These are phyloP conservation scores for Heracleum sosnowskyi DNA, from an alignment of 129 eudicot genomes.

Conservation along the genomic window DNA sequence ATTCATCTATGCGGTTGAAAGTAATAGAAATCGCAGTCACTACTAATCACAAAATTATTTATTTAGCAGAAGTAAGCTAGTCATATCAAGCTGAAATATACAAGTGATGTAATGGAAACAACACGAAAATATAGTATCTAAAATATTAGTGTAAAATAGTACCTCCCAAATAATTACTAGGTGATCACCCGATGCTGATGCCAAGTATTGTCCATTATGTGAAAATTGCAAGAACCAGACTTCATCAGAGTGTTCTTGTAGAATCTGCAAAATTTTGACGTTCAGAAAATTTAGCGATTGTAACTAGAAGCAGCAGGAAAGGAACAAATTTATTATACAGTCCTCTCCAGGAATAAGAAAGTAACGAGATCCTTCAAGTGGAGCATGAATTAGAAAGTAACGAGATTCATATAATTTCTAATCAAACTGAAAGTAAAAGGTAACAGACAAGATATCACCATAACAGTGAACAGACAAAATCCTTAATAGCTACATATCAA, in stretches of 20 bases:
- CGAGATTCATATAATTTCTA: background rate
- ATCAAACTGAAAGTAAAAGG: background rate
- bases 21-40: background rate
- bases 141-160: slow-evolving; percentile 9
- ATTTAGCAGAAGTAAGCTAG: background rate
- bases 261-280: slow-evolving; percentile 31
- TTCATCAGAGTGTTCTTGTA: slow-evolving; percentile 68
- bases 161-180: slow-evolving; percentile 95
- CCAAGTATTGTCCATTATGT: slow-evolving; percentile 71
- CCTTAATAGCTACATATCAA: background rate
- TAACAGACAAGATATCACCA: background rate
- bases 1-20: background rate
- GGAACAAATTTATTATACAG: background rate
- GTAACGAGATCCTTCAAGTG: background rate
- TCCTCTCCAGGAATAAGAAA: background rate
- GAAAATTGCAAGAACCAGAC: slow-evolving; percentile 89
- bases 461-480: background rate
- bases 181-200: slow-evolving; percentile 75
- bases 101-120: background rate
- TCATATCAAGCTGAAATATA: background rate
- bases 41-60: background rate
- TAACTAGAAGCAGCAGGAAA: background rate
- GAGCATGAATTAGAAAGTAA: background rate
- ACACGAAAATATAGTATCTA: background rate
- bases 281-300: background rate